A percentile compares a stretch with the other conserved stretches of the same genome.
Conservation (phyloP, 345 rosid genomes). For the Eucalyptus coolabah region DNA sequence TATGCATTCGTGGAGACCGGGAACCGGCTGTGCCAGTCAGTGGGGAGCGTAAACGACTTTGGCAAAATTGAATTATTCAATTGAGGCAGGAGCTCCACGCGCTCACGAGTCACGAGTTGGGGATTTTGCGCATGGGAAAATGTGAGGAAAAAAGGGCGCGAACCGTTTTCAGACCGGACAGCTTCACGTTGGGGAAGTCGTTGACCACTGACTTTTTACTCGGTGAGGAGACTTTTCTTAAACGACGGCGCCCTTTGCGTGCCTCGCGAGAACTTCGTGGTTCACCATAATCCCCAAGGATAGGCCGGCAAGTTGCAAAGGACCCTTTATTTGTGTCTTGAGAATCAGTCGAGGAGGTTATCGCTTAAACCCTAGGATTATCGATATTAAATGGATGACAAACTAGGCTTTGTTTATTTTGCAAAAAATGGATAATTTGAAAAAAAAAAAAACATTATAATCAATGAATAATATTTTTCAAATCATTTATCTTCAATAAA, state of each 20-base stretch:
- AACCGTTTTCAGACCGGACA: background rate
- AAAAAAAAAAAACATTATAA: too few relatives aligned
- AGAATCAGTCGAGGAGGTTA: background rate
- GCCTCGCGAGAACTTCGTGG: background rate
- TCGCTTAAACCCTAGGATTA: background rate
- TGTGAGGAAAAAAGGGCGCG: background rate
- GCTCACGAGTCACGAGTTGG: background rate
- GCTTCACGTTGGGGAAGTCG: background rate
- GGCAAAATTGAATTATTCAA: background rate
- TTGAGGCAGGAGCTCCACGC: background rate
- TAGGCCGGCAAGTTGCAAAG: background rate
- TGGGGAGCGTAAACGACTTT: background rate
- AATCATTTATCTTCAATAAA: too few relatives aligned
- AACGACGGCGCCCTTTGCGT: background rate
- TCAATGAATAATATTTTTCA: too few relatives aligned
- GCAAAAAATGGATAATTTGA: background rate
- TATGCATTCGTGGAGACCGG: background rate
- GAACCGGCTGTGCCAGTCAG: background rate
- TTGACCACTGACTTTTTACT: background rate
- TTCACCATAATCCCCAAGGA: background rate
- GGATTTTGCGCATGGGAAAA: background rate
- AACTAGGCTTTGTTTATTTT: too few relatives aligned
- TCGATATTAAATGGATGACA: background rate
- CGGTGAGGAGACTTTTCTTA: background rate
- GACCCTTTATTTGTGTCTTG: background rate